Evolutionary conservation across 495 filamentous ascomycete genomes (phyloP).

Genomic region (Neurospora tetraspora): DNA sequence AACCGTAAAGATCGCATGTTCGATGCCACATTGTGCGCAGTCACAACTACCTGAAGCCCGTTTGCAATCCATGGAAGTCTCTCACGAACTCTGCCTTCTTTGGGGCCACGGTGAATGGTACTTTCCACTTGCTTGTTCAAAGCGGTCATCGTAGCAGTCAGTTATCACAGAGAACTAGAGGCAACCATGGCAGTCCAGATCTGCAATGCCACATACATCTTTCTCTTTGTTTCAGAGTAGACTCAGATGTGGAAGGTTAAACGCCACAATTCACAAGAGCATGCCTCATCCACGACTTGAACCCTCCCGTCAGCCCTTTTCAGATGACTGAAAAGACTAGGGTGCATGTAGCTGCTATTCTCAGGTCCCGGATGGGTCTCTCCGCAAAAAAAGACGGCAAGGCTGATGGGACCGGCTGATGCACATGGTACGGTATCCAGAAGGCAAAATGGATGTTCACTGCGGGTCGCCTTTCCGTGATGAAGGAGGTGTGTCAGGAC

Average conservation of each 20-base stretch:
- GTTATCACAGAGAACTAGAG: neutral
- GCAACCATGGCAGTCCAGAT: neutral
- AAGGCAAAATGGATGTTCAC: neutral
- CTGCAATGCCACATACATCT: neutral
- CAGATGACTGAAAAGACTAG: neutral
- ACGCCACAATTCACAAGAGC: neutral
- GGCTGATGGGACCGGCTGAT: neutral
- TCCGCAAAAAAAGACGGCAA: neutral
- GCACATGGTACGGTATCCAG: neutral
- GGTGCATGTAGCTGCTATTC: neutral
- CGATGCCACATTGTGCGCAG: neutral
- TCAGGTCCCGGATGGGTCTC: neutral
- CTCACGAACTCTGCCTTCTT: neutral
- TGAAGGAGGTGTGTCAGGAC: neutral
- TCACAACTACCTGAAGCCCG: neutral
- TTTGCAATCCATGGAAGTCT: neutral
- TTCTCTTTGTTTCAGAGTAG: neutral
- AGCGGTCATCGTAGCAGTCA: neutral
- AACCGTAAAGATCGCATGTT: neutral
- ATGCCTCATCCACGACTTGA: neutral
- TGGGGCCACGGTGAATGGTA: neutral
- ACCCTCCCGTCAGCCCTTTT: neutral
- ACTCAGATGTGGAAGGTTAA: neutral
- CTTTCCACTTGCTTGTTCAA: neutral
- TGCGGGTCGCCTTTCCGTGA: neutral